Conservation (phyloP, 176 grass and related monocot species). For the Thalia dealbata region DNA sequence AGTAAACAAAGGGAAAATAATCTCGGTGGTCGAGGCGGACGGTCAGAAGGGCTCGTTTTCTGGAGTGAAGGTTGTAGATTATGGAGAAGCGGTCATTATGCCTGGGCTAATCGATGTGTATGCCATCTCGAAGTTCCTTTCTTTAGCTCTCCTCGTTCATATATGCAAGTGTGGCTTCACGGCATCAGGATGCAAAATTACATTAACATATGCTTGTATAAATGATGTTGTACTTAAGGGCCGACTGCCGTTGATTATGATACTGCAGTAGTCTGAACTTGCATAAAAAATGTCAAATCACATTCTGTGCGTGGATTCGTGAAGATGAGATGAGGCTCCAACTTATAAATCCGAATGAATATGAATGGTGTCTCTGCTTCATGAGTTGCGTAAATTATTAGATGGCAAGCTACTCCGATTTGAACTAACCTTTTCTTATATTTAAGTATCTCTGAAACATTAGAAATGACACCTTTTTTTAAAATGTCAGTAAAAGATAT, state of each 20-base stretch:
- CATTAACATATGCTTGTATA: not conserved
- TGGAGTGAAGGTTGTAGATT: constrained; percentile 43
- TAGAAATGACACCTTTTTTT: not conserved
- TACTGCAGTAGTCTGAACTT: not conserved
- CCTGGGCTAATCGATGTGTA: constrained; percentile 97
- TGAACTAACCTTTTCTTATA: not conserved
- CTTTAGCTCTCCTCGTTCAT: not conserved
- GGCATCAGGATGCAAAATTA: not conserved
- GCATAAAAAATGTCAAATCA: not conserved
- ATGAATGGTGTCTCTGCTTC: not conserved
- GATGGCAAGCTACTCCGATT: not conserved
- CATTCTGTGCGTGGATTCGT: not conserved
- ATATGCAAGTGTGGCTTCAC: not conserved
- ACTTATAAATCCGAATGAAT: not conserved
- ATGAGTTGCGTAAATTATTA: not conserved
- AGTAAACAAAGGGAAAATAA: constrained; percentile 64
- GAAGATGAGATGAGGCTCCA: not conserved
- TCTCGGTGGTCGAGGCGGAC: constrained; percentile 48
- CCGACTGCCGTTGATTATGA: not conserved
- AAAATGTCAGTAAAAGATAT: no score
- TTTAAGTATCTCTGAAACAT: not conserved
- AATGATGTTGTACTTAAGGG: not conserved
- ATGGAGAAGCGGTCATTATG: constrained; percentile 81
- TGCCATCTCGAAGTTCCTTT: not conserved
- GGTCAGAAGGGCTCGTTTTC: constrained; percentile 28